These are phyloP conservation scores for Albatrellus sp. DNA, from an alignment of 1,284 basidiomycete species.

Conservation along the genomic window DNA sequence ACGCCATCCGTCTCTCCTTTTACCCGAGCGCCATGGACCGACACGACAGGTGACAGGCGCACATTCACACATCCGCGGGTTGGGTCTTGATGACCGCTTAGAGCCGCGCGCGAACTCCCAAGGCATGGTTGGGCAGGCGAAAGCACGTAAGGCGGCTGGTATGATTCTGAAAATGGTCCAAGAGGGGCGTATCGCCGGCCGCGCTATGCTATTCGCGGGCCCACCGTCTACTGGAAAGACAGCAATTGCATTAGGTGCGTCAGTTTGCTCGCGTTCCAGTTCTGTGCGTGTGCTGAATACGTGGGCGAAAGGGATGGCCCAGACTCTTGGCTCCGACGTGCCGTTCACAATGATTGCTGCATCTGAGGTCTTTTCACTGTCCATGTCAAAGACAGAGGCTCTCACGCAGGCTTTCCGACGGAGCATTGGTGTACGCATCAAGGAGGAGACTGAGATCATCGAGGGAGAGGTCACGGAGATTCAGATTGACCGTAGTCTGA, in stretches of 20 bases:
- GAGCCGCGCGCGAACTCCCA: slow-evolving; percentile 84
- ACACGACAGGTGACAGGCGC: slow-evolving; percentile 42
- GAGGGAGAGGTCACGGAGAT: slow-evolving; percentile 99
- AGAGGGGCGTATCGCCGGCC: slow-evolving; percentile 87
- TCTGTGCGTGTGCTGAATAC: background rate
- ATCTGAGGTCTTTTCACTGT: slow-evolving; percentile 94
- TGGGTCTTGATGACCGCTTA: slow-evolving; percentile 86
- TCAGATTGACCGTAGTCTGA: slow-evolving; percentile 93
- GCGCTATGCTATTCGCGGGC: slow-evolving; percentile 92
- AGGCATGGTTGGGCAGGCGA: slow-evolving; percentile 94
- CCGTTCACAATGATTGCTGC: slow-evolving; percentile 97
- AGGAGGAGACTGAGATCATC: slow-evolving; percentile 95
- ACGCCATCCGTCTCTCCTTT: slow-evolving; percentile 10
- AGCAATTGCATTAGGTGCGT: slow-evolving; percentile 85
- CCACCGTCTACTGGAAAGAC: slow-evolving; percentile 97
- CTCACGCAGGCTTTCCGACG: slow-evolving; percentile 92
- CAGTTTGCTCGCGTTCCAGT: background rate
- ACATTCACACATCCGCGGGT: slow-evolving; percentile 95
- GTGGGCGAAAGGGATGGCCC: slow-evolving; percentile 76
- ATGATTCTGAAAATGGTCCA: slow-evolving; percentile 98
- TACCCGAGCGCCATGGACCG: background rate
- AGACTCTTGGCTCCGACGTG: slow-evolving; percentile 85
- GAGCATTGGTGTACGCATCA: slow-evolving; percentile 94
- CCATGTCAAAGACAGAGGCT: slow-evolving; percentile 98
- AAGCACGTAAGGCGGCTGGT: slow-evolving; percentile 92